Evolutionary conservation across 305 asterid genomes (phyloP).

Genomic region (Nicotiana rustica): DNA sequence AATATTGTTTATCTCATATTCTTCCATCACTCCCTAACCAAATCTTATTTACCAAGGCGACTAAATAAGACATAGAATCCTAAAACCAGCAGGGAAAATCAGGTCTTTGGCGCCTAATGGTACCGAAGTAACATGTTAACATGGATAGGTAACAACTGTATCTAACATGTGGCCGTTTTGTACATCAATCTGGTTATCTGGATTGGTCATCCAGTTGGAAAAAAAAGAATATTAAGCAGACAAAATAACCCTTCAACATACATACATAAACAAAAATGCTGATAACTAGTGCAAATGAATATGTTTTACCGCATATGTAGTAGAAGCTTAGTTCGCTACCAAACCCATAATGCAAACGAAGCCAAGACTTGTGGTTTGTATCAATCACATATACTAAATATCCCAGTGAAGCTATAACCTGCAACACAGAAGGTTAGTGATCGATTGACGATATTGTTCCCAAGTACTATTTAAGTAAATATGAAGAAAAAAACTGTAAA

Average conservation of each 20-base stretch:
- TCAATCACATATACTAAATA: slow-evolving; percentile 75
- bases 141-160: background rate
- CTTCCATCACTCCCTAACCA: background rate
- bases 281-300: background rate
- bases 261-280: background rate
- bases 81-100: background rate
- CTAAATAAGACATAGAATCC: background rate
- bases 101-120: background rate
- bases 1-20: slow-evolving; percentile 13
- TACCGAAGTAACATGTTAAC: background rate
- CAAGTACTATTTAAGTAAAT: background rate
- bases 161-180: background rate
- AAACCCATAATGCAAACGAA: slow-evolving; percentile 76
- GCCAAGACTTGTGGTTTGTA: slow-evolving; percentile 70
- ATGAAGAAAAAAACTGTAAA: background rate
- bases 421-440: slow-evolving; percentile 40
- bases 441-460: background rate
- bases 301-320: slow-evolving; percentile 77
- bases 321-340: slow-evolving; percentile 78
- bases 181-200: background rate
- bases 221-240: background rate
- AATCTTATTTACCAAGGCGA: background rate
- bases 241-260: background rate
- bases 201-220: background rate
- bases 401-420: slow-evolving; percentile 76